Evolutionary conservation across 2,329 filamentous ascomycete species (phyloP), one percentile per base, ranked within the genome.

Genomic region (Monilinia fructigena): DNA sequence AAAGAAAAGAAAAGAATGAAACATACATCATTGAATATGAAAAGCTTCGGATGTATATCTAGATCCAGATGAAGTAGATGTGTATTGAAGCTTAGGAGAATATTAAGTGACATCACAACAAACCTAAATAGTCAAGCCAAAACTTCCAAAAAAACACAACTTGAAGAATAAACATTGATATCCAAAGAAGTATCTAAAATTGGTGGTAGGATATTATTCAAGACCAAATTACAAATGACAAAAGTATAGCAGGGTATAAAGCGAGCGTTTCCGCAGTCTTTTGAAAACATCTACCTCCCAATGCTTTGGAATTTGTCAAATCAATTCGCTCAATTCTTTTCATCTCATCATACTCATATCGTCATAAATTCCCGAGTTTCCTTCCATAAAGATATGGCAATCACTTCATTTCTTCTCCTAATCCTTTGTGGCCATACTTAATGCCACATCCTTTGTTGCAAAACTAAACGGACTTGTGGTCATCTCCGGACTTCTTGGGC

Each of bases 401-500:
- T 5, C 31, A 35, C 31, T 35, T 35, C 31, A 5, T 8, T 35
- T 14, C 12, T 42, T 16, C 40, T 58, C 31, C 20, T 47, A 35
- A 14, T 35, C 47, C 55, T 52, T 65, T 45, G 20, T 45, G 35
- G 48, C 73, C 65, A 72, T 45, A 69, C 75, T 76, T 4, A 73
- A 73, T 31, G 70, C 70, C 35, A 72, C 72, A 59, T 76, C 74
- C 64, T 71, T 72, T 4, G 69, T 70, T 35, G 74, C 67, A 55
- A 85, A 78, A 72, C 84, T 86, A 75, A 97, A 97, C 0, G 92
- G 93, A 74, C 91, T 93, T 72, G 88, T 91, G 63, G 88, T 87
- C 82, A 95, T 92, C 72, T 96, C 92, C 0, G 93, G 93, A 73
- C 91, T 93, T 61, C 93, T 83, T 1, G 93, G 93, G 74, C 91